A percentile compares a stretch with the other conserved stretches of the same genome.
These are phyloP conservation scores for Pouteria glomerata DNA, from an alignment of 148 eudicot species.

Conservation along the genomic window DNA sequence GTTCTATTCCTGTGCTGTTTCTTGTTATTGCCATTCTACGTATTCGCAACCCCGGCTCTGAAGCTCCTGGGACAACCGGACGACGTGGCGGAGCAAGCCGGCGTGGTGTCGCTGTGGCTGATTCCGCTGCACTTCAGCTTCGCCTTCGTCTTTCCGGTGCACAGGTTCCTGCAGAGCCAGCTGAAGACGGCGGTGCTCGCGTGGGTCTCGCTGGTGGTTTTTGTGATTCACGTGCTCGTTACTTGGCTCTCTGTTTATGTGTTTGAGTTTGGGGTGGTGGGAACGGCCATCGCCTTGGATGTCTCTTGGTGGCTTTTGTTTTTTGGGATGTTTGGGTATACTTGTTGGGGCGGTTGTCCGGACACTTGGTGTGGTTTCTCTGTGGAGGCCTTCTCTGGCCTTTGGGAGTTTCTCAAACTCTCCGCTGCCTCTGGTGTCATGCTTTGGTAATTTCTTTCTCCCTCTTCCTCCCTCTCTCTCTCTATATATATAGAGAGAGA, in stretches of 20 bases:
- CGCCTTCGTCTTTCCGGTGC: constrained; percentile 49
- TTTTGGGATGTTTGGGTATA: constrained; percentile 35
- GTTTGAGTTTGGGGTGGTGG: constrained; percentile 38
- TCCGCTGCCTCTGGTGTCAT: constrained; percentile 63
- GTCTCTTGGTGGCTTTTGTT: constrained; percentile 49
- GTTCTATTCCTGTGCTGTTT: constrained; percentile 58
- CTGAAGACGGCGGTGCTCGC: constrained; percentile 48
- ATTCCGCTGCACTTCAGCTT: constrained; percentile 69
- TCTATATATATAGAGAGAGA: not conserved
- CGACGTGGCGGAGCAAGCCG: constrained; percentile 46
- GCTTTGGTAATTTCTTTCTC: constrained; percentile 43
- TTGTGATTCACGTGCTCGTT: constrained; percentile 23
- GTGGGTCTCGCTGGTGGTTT: constrained; percentile 34
- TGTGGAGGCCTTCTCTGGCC: constrained; percentile 39
- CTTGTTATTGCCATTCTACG: constrained; percentile 45
- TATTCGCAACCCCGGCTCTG: constrained; percentile 45
- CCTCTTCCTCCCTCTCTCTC: not conserved
- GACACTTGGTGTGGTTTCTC: constrained; percentile 64
- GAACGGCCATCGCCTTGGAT: constrained; percentile 36
- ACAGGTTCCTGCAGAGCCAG: constrained; percentile 57
- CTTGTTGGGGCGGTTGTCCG: constrained; percentile 47
- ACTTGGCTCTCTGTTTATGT: constrained; percentile 43
- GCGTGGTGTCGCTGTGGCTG: constrained; percentile 40
- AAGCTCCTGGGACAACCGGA: constrained; percentile 41
- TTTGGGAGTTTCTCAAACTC: constrained; percentile 63